Base-by-base conservation (phyloP, 305 asterid genomes). In the Rubia tinctorum region DNA sequence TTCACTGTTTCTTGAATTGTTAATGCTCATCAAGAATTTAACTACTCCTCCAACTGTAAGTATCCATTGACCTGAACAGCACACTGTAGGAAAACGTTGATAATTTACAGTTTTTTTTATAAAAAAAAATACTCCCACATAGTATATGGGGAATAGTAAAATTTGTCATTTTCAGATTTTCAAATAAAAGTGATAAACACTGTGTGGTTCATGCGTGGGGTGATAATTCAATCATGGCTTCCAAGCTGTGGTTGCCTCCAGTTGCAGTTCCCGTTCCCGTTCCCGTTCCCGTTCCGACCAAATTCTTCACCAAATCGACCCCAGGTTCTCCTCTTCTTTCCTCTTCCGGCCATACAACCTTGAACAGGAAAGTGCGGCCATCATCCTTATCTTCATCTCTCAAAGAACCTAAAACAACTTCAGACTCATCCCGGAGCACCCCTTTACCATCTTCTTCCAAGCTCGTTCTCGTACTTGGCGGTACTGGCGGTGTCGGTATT, bases 401-500 rank as follows among this genome's bases (percentile, higher is more conserved):
- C 22, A 61, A 84, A 49, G 71, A 71, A 63, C 59, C 61, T 53
- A 12, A 43, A 23, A 63, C 56, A 39, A 63, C 43, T 51, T 43
- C 79, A 64, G 67, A 69, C 12, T 49, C 74, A 40, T 5, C 6
- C 37, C 68, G 62, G 42, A 37, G 61, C 20, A 2, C 64, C 70
- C 49, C 76, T 76, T 53, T 60, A 13, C 51, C 68, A 0, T 75
- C 92, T 55, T 83, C 88, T 37, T 82, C 92, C n/a, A 93, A 88
- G 89, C 89, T 86, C 7, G 96, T 93, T 81, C 96, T 93, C 72
- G 97, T 93, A 27, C 86, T 88, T 80, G 98, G 98, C 42, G 97
- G 93, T 81, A 85, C 96, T 53, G 98, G 98, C 23, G 98, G 97
- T 39, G 98, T 93, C 72, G 98, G 98, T 93, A 89, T 73, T 69